Percentiles rank a stretch among this genome's conserved stretches.
phyloP scores from a whole-genome alignment of 257 asterid genomes.

The Primulina huaijiensis region DNA sequence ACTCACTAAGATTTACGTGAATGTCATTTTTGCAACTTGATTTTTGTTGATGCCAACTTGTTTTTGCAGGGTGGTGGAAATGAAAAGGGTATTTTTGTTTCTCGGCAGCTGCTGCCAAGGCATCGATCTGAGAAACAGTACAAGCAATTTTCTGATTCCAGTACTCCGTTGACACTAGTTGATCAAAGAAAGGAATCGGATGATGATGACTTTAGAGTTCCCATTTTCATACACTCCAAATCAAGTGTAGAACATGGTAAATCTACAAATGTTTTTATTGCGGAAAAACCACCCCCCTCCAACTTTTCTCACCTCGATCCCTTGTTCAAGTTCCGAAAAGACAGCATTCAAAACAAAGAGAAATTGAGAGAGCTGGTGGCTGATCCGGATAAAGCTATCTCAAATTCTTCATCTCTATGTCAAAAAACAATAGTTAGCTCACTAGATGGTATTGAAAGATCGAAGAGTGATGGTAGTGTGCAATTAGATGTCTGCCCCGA shows the following conservation, averaged over 20 bases:
- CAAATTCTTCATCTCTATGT: conserved; percentile 31
- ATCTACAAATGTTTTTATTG: conserved; percentile 7
- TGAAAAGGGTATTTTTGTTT: conserved; percentile 35
- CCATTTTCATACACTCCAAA: conserved; percentile 42
- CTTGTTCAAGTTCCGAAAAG: conserved; percentile 29
- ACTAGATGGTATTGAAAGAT: conserved; percentile 24
- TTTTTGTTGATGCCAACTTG: conserved; percentile 8
- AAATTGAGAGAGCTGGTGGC: conserved; percentile 29
- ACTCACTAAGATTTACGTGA: too few species aligned
- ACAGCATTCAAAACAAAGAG: conserved; percentile 31
- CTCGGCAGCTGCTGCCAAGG: conserved; percentile 35
- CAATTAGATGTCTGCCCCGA: conserved; percentile 29
- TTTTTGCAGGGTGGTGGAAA: conserved; percentile 49
- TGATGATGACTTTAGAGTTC: conserved; percentile 73
- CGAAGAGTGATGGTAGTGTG: conserved; percentile 28
- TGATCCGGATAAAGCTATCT: conserved; percentile 27
- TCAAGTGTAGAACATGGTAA: conserved; percentile 36
- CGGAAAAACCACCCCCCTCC: conserved; percentile 35
- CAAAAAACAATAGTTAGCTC: conserved; percentile 30
- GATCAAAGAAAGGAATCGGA: conserved; percentile 43
- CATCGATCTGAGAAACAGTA: conserved; percentile 44
- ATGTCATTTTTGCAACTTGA: neutral
- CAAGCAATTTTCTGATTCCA: conserved; percentile 30
- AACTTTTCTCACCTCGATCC: conserved; percentile 24
- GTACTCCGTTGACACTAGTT: conserved; percentile 31